phyloP scores from a whole-genome alignment of 1,284 basidiomycete genomes.

The Malassezia yamatoensis region DNA sequence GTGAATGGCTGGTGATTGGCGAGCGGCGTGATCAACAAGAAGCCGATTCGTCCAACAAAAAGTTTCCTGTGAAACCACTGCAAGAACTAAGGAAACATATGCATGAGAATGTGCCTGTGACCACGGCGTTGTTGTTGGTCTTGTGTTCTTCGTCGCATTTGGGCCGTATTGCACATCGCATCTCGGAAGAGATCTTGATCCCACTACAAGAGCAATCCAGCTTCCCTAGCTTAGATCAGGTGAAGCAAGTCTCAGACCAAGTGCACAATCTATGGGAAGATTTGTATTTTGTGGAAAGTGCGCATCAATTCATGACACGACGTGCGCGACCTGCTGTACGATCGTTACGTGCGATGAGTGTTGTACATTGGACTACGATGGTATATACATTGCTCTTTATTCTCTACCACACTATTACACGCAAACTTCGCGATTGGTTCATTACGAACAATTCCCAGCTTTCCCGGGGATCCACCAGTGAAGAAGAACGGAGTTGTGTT shows the following conservation, averaged over 20 bases:
- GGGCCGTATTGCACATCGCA: constrained; percentile 1
- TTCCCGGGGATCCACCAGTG: background rate
- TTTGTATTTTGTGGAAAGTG: background rate
- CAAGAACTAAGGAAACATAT: background rate
- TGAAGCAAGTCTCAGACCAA: background rate
- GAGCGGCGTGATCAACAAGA: background rate
- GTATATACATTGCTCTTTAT: constrained; percentile 3
- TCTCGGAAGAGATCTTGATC: background rate
- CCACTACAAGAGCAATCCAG: background rate
- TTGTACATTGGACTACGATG: constrained; percentile 5
- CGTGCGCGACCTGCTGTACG: background rate
- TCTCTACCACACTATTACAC: constrained; percentile 2
- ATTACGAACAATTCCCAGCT: background rate
- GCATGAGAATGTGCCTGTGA: background rate
- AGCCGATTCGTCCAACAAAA: background rate
- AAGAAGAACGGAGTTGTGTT: background rate
- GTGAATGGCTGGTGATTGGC: constrained; percentile 2
- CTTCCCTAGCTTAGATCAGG: background rate
- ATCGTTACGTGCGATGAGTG: constrained; percentile 1
- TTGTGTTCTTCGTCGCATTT: background rate
- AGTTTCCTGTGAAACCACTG: background rate
- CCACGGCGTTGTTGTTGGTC: background rate
- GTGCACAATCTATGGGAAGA: constrained; percentile 8
- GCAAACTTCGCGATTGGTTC: constrained; percentile 11
- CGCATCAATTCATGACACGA: background rate